Conservation (phyloP, 768 basidiomycete species). For the Podaxis sp. region DNA sequence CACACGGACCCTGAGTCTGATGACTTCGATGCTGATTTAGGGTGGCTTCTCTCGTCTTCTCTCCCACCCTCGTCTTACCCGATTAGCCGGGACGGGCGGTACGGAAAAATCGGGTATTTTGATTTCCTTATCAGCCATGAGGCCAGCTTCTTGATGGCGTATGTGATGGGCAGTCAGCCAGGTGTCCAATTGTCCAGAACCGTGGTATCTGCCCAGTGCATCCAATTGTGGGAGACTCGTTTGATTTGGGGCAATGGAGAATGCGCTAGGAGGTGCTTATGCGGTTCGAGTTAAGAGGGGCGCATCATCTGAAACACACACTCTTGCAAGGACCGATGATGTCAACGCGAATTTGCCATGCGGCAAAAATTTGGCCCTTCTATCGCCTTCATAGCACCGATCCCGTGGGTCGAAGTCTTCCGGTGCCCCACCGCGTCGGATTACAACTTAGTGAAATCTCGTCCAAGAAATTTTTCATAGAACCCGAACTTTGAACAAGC, state of each 20-base stretch:
- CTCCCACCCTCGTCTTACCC: conserved; percentile 3
- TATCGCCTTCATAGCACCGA: not conserved
- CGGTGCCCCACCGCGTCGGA: not conserved
- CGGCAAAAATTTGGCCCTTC: not conserved
- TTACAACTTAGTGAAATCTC: not conserved
- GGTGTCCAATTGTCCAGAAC: not conserved
- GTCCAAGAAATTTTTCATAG: not conserved
- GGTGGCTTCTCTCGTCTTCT: conserved; percentile 2
- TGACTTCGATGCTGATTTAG: conserved; percentile 9
- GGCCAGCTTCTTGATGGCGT: conserved; percentile 4
- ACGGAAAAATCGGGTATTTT: conserved; percentile 13
- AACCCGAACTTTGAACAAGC: not conserved
- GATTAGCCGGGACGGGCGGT: conserved; percentile 10
- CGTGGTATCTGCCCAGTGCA: not conserved
- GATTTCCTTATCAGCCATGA: conserved; percentile 8
- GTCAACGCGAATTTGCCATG: not conserved
- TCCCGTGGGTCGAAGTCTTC: not conserved
- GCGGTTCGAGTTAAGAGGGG: not conserved
- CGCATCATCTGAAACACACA: not conserved
- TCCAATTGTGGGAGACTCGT: not conserved
- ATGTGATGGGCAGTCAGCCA: conserved; percentile 6
- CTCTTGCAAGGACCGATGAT: not conserved
- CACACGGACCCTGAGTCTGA: conserved; percentile 9
- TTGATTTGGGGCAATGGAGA: not conserved
- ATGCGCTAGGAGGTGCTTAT: not conserved